Evolutionary conservation across 176 grass and related monocot genomes (phyloP).

Genomic region (Oryza meridionalis): DNA sequence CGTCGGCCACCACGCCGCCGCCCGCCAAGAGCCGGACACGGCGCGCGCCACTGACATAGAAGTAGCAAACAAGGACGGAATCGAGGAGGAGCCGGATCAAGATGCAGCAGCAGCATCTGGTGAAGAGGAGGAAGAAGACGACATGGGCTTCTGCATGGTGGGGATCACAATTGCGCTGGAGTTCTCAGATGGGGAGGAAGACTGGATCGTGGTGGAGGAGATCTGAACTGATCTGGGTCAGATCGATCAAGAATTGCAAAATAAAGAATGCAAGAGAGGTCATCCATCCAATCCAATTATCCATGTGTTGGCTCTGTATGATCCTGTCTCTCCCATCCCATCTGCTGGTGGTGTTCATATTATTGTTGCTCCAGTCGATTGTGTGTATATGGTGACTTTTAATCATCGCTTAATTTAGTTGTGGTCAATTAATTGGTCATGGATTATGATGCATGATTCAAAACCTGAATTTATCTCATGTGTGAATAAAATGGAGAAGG

Average conservation of each 20-base stretch:
- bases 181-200: conserved; percentile 80
- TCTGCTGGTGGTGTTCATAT: conserved; percentile 30
- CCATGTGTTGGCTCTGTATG: not conserved
- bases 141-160: conserved; percentile 78
- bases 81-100: conserved; percentile 32
- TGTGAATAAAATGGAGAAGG: conserved; percentile 53
- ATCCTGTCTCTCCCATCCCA: not conserved
- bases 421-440: conserved; percentile 28
- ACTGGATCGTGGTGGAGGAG: conserved; percentile 95
- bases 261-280: conserved; percentile 6
- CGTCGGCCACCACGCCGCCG: conserved; percentile 37
- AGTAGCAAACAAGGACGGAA: conserved; percentile 1
- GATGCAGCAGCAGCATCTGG: not conserved
- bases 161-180: conserved; percentile 59
- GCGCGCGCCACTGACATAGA: conserved; percentile 11
- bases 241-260: not conserved
- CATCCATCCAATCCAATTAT: conserved; percentile 9
- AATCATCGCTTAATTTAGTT: conserved; percentile 37
- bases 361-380: conserved; percentile 34
- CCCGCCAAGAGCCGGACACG: not conserved
- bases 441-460: conserved; percentile 34
- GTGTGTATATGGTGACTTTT: conserved; percentile 45
- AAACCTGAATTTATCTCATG: conserved; percentile 21
- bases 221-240: not conserved
- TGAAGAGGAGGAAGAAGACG: conserved; percentile 26